Conservation (phyloP, 495 filamentous ascomycete genomes). For the Aspergillus olivimuriae region DNA sequence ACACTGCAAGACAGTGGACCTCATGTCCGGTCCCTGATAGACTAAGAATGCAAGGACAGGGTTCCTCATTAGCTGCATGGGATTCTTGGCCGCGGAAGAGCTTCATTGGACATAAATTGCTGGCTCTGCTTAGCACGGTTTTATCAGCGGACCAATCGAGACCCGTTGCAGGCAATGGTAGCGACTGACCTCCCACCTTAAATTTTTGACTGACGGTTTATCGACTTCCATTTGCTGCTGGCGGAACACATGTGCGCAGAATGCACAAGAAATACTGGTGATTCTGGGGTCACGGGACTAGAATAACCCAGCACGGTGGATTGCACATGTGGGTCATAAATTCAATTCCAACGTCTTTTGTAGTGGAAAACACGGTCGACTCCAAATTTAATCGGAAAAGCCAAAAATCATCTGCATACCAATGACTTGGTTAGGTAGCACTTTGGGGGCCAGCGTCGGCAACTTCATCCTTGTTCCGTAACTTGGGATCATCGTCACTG, state of each 20-base stretch:
- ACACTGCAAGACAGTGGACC: constrained; percentile 16
- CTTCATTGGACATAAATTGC: constrained; percentile 26
- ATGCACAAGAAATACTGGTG: constrained; percentile 35
- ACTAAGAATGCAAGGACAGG: constrained; percentile 14
- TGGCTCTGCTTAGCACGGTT: constrained; percentile 24
- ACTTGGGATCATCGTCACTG: not conserved
- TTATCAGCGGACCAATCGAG: constrained; percentile 28
- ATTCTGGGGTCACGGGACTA: constrained; percentile 41
- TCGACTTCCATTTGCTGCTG: constrained; percentile 34
- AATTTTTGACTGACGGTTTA: constrained; percentile 18
- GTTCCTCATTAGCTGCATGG: constrained; percentile 30
- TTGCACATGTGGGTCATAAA: constrained; percentile 33
- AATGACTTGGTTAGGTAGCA: not conserved
- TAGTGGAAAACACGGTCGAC: too few species aligned
- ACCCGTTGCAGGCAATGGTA: constrained; percentile 9
- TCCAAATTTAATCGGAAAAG: too few species aligned
- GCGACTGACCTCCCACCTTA: constrained; percentile 24
- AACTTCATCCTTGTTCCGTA: not conserved
- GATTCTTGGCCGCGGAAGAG: constrained; percentile 15
- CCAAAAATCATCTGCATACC: not conserved
- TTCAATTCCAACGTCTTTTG: constrained; percentile 41
- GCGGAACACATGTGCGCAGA: constrained; percentile 22
- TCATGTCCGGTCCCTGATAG: constrained; percentile 7
- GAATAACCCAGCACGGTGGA: constrained; percentile 34
- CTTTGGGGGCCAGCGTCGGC: not conserved